These are phyloP conservation scores for Botrytis fabae DNA, from an alignment of 2,329 filamentous ascomycete genomes.

Conservation along the genomic window DNA sequence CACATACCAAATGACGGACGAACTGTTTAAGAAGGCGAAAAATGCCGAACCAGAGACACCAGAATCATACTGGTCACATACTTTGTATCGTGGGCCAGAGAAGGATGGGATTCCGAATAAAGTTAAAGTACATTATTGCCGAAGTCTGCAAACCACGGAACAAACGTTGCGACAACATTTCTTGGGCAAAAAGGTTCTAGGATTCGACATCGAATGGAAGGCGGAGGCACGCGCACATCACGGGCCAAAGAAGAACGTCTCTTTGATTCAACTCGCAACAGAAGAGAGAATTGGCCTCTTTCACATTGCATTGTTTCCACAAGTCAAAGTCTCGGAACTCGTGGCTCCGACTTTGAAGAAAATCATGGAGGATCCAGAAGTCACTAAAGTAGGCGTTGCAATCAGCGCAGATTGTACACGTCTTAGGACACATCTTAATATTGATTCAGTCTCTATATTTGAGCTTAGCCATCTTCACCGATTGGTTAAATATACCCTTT, in stretches of 20 bases:
- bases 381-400: constrained; percentile 76
- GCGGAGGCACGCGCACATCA: constrained; percentile 48
- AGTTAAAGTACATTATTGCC: constrained; percentile 78
- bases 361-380: constrained; percentile 68
- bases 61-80: constrained; percentile 67
- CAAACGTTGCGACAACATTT: constrained; percentile 63
- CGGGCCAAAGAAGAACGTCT: constrained; percentile 67
- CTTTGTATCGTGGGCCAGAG: constrained; percentile 59
- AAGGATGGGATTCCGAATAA: constrained; percentile 46
- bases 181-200: constrained; percentile 67
- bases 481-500: constrained; percentile 66
- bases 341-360: constrained; percentile 69
- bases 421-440: constrained; percentile 62
- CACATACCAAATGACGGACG: constrained; percentile 50
- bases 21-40: constrained; percentile 51
- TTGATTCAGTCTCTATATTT: constrained; percentile 67
- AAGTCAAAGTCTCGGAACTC: constrained; percentile 51
- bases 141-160: constrained; percentile 65
- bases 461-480: constrained; percentile 83
- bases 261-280: constrained; percentile 79
- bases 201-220: constrained; percentile 89
- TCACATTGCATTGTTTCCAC: constrained; percentile 68
- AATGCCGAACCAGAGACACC: constrained; percentile 46
- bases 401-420: constrained; percentile 72
- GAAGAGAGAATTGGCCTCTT: constrained; percentile 77